Base-by-base conservation (phyloP, 148 eudicot genomes). In the Vaccinium darrowii region DNA sequence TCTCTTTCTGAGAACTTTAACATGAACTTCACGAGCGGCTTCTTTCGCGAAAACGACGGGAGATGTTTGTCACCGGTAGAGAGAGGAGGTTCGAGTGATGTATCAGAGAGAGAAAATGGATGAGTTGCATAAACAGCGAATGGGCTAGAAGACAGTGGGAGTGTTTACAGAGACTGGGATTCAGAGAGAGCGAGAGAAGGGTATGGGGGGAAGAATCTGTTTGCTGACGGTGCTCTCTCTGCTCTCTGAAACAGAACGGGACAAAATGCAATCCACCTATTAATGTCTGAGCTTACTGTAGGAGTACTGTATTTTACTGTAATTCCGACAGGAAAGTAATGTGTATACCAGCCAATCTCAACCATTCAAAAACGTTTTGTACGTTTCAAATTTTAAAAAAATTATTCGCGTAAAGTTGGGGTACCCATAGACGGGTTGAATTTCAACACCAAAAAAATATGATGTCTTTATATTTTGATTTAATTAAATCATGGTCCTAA, bases 11-110 rank as follows among this genome's bases (percentile, higher is more conserved):
- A 53, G 54, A 43, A 63, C 78, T 80, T 80, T 85, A 54, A 81
- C 85, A 84, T 79, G 82, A 69, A 71, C 78, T 84, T 79, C 83
- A 80, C 80, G 87, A 67, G 84, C 23, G 43, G 58, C 36, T 27
- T 63, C 53, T 63, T 23, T 81, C 18, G 7, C 10, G 83, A 63
- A 81, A 81, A 43, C 69, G 86, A 67, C 14, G 54, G 80, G 79
- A 79, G 80, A 76, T 33, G 72, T 36, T 4, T 23, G 82, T 8
- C 16, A 39, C 43, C 47, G 18, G 27, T 18, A 53, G 84, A 73
- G 79, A 67, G 54, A 83, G 69, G 53, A 21, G 33, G 33, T 65
- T 65, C 12, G 16, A 27, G 36, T 13, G 39, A 8, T 14, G 74
- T 27, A 3, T 30, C 19, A n/a, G 79, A 74, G 85, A 74, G 80